These are phyloP conservation scores for Aaosphaeria pasadenensis DNA, from an alignment of 2,329 filamentous ascomycete genomes.

Conservation along the genomic window DNA sequence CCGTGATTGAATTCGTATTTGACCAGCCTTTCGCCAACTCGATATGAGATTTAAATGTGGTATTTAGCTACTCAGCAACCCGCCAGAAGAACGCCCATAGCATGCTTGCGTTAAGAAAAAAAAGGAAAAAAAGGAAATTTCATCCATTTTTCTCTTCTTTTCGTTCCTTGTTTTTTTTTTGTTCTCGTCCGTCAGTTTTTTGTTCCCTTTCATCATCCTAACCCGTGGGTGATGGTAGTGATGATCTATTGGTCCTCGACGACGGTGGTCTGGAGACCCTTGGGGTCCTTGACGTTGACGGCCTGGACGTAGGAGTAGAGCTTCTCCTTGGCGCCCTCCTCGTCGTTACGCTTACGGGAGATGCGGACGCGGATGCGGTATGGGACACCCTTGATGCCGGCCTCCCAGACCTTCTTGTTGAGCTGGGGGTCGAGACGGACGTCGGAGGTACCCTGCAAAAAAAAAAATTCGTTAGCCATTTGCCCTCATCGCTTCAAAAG, in stretches of 20 bases:
- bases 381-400: conserved; percentile 97
- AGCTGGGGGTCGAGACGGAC: conserved; percentile 97
- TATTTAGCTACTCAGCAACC: too few relatives aligned
- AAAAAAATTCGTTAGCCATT: neutral
- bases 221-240: neutral
- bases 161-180: too few relatives aligned
- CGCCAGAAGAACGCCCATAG: too few relatives aligned
- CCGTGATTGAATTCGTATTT: too few relatives aligned
- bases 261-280: conserved; percentile 90
- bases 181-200: neutral
- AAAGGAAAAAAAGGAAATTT: too few relatives aligned
- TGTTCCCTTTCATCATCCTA: neutral
- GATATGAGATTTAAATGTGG: too few relatives aligned
- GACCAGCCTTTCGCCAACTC: too few relatives aligned
- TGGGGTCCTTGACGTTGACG: conserved; percentile 98
- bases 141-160: too few relatives aligned
- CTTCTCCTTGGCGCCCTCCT: conserved; percentile 99
- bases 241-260: conserved; percentile 63
- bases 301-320: conserved; percentile 99
- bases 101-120: too few relatives aligned
- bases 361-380: conserved; percentile 98
- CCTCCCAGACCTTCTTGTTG: conserved; percentile 99
- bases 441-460: conserved; percentile 80
- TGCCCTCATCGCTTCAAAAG: neutral
- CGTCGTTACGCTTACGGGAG: conserved; percentile 99